These are phyloP conservation scores for Tylopilus sp. DNA, from an alignment of 1,284 basidiomycete genomes.

Conservation along the genomic window DNA sequence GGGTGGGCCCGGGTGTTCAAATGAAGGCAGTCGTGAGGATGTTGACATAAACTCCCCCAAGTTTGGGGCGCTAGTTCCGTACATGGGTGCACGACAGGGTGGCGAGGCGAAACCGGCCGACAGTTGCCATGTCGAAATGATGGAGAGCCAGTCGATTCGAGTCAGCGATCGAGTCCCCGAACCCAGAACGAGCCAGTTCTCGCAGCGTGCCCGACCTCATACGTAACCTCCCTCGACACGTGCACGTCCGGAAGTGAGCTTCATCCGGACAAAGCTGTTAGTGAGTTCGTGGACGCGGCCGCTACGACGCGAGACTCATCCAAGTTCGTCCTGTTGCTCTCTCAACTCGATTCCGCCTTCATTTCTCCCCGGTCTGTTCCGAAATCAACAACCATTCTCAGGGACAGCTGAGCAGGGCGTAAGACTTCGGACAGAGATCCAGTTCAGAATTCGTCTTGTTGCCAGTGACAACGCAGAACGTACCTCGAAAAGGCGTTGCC, in stretches of 20 bases:
- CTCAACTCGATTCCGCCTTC: conserved; percentile 6
- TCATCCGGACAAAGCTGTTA: conserved; percentile 14
- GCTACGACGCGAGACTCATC: conserved; percentile 20
- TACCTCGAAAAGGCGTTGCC: conserved; percentile 14
- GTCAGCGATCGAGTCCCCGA: conserved; percentile 29
- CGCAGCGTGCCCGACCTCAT: conserved; percentile 21
- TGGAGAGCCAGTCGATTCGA: conserved; percentile 19
- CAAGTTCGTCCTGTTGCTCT: conserved; percentile 12
- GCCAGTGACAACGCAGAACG: conserved; percentile 23
- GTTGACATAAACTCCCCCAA: conserved; percentile 25
- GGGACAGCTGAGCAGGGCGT: conserved; percentile 2
- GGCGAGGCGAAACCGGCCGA: conserved; percentile 9
- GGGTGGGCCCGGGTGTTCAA: conserved; percentile 7
- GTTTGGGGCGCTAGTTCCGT: conserved; percentile 15
- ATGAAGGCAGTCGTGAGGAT: conserved; percentile 11
- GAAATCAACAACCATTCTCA: conserved; percentile 6
- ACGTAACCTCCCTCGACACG: conserved; percentile 30
- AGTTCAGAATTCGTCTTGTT: conserved; percentile 26
- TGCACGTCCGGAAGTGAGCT: conserved; percentile 26
- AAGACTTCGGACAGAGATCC: conserved; percentile 19
- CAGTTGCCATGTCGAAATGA: conserved; percentile 28
- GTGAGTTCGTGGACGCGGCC: conserved; percentile 14
- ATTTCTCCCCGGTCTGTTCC: conserved; percentile 12
- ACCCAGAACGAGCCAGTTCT: conserved; percentile 23
- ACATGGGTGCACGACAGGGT: conserved; percentile 5